phyloP scores from a whole-genome alignment of 1,139 yeast genomes.

The Zygoascus sp. region DNA sequence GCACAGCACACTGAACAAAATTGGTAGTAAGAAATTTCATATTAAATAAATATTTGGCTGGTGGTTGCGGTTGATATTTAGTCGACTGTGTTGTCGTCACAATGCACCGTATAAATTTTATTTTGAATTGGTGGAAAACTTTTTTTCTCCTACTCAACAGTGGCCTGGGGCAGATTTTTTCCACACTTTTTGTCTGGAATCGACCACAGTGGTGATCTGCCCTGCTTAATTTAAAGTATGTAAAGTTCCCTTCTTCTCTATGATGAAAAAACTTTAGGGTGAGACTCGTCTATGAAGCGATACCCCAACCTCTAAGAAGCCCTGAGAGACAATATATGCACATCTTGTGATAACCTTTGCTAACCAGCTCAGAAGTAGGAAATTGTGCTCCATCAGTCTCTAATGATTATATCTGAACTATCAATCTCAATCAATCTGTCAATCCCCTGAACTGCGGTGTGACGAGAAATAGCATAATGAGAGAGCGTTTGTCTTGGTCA shows the following conservation, averaged over 20 bases:
- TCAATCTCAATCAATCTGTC: slow-evolving; percentile 32
- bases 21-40: slow-evolving; percentile 95
- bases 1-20: slow-evolving; percentile 90
- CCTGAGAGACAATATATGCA: slow-evolving; percentile 22
- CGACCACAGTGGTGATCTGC: slow-evolving; percentile 5
- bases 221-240: neutral
- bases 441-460: slow-evolving; percentile 30
- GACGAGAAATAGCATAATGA: slow-evolving; percentile 10
- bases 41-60: neutral
- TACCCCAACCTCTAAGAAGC: slow-evolving; percentile 33
- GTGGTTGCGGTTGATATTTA: neutral
- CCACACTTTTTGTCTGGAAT: too few relatives aligned
- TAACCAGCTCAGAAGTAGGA: slow-evolving; percentile 11
- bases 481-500: neutral
- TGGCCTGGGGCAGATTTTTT: neutral
- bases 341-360: neutral
- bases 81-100: neutral
- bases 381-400: slow-evolving; percentile 3
- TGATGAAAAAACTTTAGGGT: slow-evolving; percentile 21
- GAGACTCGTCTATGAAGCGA: slow-evolving; percentile 18
- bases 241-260: slow-evolving; percentile 6
- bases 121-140: neutral
- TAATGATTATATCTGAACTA: slow-evolving; percentile 12
- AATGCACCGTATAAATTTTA: neutral
- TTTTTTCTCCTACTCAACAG: neutral